Evolutionary conservation across 2,329 filamentous ascomycete genomes (phyloP), one percentile per base, ranked within the genome.

Genomic region (Penicillium concentricum): DNA sequence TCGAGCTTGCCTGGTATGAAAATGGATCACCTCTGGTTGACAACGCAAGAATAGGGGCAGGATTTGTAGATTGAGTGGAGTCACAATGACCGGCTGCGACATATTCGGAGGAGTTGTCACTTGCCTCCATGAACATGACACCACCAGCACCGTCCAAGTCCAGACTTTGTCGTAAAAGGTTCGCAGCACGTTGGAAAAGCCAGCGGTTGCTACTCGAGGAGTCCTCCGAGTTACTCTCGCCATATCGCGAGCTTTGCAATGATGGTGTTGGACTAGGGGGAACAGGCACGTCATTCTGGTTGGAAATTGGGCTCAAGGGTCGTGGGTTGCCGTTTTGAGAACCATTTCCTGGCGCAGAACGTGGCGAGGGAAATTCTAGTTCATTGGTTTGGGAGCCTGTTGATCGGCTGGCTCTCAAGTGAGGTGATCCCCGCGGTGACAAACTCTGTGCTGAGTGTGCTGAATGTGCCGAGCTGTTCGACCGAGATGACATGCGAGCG

Each of bases 151-250:
- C 47, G 20, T 56, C 44, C 34, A 61, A 42, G 20, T 61, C 61
- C 13, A 61, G 54, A 30, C 61, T 63, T 49, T 65, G 59, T 22
- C 62, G 57, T 12, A 65, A 55, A 2, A 65, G 45, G 28, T 65
- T 65, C 8, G 62, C 62, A 5, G 62, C 62, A 28, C 62, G 59
- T 49, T 52, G 57, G 39, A 63, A 62, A 20, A 61, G 59, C 61
- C 57, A 62, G n/a, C 51, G 58, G 37, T 61, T 44, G 43, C 50
- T 50, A n/a, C 45, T 35, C 9, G 55, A 38, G n/a, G 43, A 50
- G 5, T 18, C 46, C 4, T 30, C 22, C 18, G 42, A 43, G 20
- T 26, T 26, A 43, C 30, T 26, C 0, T 18, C 44, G 5, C 16
- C 50, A 39, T 30, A 9, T 22, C 6, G 37, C 22, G 18, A 43